A percentile compares a stretch with the other conserved stretches of the same genome.
Conservation (phyloP, 495 filamentous ascomycete genomes). For the Aspergillus bertholletiae region DNA sequence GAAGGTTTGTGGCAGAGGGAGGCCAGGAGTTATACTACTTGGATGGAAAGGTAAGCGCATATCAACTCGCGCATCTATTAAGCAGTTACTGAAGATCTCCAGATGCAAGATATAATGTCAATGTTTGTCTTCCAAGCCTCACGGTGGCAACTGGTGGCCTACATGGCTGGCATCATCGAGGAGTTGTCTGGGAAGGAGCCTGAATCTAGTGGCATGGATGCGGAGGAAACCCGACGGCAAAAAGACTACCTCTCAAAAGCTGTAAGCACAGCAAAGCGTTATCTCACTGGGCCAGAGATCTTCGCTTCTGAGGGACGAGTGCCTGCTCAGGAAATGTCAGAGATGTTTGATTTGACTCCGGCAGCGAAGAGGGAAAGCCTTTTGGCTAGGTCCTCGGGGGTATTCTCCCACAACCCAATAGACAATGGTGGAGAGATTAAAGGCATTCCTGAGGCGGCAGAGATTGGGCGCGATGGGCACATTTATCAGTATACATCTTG, state of each 20-base stretch:
- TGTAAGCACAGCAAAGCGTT: slow-evolving; percentile 25
- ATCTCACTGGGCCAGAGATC: slow-evolving; percentile 36
- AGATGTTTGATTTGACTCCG: slow-evolving; percentile 31
- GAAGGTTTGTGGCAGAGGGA: slow-evolving; percentile 73
- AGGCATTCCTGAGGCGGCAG: slow-evolving; percentile 46
- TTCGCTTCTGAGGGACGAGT: slow-evolving; percentile 23
- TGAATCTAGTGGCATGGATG: slow-evolving; percentile 23
- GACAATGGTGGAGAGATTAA: slow-evolving; percentile 38
- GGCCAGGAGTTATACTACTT: slow-evolving; percentile 79
- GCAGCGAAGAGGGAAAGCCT: slow-evolving; percentile 24
- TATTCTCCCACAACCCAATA: slow-evolving; percentile 25
- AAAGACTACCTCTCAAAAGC: slow-evolving; percentile 41
- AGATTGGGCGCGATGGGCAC: slow-evolving; percentile 41
- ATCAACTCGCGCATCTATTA: neutral
- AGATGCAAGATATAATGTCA: slow-evolving; percentile 81
- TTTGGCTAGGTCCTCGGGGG: slow-evolving; percentile 23
- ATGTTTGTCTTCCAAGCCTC: slow-evolving; percentile 88
- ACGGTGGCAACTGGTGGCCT: slow-evolving; percentile 66
- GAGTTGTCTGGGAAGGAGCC: slow-evolving; percentile 25
- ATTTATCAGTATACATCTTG: slow-evolving; percentile 32
- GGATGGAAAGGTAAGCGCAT: slow-evolving; percentile 50
- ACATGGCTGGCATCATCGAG: slow-evolving; percentile 62
- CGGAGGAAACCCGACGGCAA: slow-evolving; percentile 31
- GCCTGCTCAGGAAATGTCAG: slow-evolving; percentile 8
- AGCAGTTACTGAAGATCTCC: neutral